Conservation (phyloP, 371 early-diverging fungal species). For the Umbelopsis sp. region DNA sequence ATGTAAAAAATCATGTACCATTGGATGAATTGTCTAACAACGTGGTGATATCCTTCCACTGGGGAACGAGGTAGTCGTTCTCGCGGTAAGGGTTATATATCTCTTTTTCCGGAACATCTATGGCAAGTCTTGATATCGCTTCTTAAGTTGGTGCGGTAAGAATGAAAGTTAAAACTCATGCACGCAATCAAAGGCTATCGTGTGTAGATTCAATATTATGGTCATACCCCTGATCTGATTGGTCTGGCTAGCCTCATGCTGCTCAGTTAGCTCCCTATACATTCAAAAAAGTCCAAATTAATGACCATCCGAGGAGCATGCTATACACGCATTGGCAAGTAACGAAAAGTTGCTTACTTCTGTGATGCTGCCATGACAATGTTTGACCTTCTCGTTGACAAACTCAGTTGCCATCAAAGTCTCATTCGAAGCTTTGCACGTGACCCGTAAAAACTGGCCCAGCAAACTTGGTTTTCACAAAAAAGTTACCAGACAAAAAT, state of each 20-base stretch:
- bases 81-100: conserved; percentile 20
- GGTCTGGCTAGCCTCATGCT: conserved; percentile 15
- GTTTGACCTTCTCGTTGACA: not conserved
- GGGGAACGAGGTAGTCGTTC: conserved; percentile 26
- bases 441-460: not conserved
- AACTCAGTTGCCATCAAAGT: not conserved
- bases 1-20: conserved; percentile 37
- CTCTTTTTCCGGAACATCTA: conserved; percentile 17
- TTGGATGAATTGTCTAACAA: conserved; percentile 56
- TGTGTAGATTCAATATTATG: conserved; percentile 27
- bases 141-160: conserved; percentile 1
- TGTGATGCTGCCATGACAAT: conserved; percentile 10
- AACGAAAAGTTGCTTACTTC: not conserved
- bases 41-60: conserved; percentile 59
- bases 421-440: not conserved
- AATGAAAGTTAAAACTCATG: conserved; percentile 16
- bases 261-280: not conserved
- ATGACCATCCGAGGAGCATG: not conserved
- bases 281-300: not conserved
- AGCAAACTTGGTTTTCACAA: not conserved
- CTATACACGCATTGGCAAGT: not conserved
- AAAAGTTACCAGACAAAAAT: not conserved
- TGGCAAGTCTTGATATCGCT: conserved; percentile 16
- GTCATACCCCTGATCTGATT: conserved; percentile 25
- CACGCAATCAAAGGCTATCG: conserved; percentile 11